Evolutionary conservation across 306 rosid genomes (phyloP).

Genomic region (Amphicarpaea edgeworthii): DNA sequence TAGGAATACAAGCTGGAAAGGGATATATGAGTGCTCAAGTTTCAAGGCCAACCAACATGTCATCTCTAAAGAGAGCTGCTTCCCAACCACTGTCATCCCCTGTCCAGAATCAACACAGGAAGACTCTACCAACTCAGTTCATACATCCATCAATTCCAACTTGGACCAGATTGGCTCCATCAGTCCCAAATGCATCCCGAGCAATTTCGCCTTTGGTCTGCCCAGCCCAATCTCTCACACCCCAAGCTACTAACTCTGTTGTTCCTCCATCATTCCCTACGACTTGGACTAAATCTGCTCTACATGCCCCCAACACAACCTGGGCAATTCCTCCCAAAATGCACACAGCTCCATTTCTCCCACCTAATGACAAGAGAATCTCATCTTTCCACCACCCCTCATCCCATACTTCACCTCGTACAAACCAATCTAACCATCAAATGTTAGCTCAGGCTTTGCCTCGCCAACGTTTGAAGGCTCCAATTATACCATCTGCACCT

Average conservation of each 20-base stretch:
- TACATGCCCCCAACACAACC: slow-evolving; percentile 21
- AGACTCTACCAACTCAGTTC: slow-evolving; percentile 9
- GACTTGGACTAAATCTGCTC: slow-evolving; percentile 26
- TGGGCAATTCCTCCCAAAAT: slow-evolving; percentile 21
- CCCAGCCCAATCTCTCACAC: slow-evolving; percentile 16
- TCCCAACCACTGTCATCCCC: slow-evolving; percentile 37
- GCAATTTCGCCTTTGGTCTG: slow-evolving; percentile 25
- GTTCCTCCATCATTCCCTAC: slow-evolving; percentile 18
- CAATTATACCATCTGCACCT: slow-evolving; percentile 16
- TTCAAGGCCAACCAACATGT: slow-evolving; percentile 17
- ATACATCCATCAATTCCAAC: slow-evolving; percentile 29
- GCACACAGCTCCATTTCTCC: slow-evolving; percentile 10
- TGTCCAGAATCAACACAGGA: slow-evolving; percentile 43
- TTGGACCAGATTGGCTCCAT: slow-evolving; percentile 24
- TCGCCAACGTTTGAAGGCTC: slow-evolving; percentile 27
- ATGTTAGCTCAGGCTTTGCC: slow-evolving; percentile 33
- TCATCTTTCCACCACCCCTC: slow-evolving; percentile 23
- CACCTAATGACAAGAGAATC: slow-evolving; percentile 24
- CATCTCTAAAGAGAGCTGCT: slow-evolving; percentile 51
- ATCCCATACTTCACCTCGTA: slow-evolving; percentile 1
- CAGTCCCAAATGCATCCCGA: slow-evolving; percentile 37
- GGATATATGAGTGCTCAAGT: slow-evolving; percentile 39
- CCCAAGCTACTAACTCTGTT: slow-evolving; percentile 23
- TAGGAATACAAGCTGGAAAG: slow-evolving; percentile 35
- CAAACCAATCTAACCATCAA: slow-evolving; percentile 1